These are phyloP conservation scores for Trichoderma afroharzianum DNA, from an alignment of 2,329 filamentous ascomycete species.

Conservation along the genomic window DNA sequence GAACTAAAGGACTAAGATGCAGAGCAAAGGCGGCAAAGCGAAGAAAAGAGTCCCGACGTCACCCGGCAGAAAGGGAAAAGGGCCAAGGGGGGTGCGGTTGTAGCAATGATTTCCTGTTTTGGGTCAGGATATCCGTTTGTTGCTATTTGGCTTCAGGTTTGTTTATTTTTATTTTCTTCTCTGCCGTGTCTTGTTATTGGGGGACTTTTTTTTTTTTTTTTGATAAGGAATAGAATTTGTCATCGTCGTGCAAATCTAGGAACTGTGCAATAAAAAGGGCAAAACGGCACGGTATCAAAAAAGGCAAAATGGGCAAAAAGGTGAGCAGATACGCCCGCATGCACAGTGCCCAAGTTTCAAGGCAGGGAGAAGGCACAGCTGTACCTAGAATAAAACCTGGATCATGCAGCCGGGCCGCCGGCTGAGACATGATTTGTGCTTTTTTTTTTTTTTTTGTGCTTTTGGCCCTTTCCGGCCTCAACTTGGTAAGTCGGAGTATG, in stretches of 20 bases:
- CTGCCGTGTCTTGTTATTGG: neutral
- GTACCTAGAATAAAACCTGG: neutral
- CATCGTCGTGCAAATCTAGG: neutral
- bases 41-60: neutral
- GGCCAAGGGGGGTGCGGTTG: neutral
- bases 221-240: neutral
- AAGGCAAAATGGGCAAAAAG: neutral
- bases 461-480: neutral
- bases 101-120: no score
- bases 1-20: no score
- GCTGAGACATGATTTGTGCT: neutral
- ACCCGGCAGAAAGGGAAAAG: neutral
- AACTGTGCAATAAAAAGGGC: neutral
- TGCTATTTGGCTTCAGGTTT: no score
- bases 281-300: neutral
- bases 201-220: no score
- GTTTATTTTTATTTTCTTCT: neutral
- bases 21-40: neutral
- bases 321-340: neutral
- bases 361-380: neutral
- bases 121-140: no score
- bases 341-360: neutral
- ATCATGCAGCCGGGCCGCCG: neutral
- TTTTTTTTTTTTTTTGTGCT: neutral
- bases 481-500: constrained; percentile 11